Base-by-base conservation (phyloP, 106 monocot species). In the Dendrobium huoshanense region DNA sequence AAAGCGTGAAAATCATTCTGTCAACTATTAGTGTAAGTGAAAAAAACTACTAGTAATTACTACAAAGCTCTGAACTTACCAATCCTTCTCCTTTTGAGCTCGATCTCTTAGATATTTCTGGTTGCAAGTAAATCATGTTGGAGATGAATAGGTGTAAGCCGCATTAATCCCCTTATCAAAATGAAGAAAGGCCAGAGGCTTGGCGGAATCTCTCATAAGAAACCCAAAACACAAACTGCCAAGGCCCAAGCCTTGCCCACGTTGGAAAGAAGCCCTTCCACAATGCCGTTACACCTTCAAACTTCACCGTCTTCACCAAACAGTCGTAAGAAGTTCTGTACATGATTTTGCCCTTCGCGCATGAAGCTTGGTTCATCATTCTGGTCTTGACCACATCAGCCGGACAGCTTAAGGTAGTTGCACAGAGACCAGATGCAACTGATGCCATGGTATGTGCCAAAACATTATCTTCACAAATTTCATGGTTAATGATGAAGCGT, bases 171-270 rank as follows among this genome's bases (percentile, higher is more conserved):
- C 13, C 37, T 37, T 59, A 82, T 86, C 77, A 96, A 74, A 96
- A 96, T 44, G 96, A 88, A 47, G 93, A 84, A 75, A 96, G 85
- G 54, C 96, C 96, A 78, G 84, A 81, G 25, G 41, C 78, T 67
- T 75, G 67, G 9, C 96, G 83, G 15, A 93, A 72, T 78, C 80
- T 86, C 82, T 96, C 96, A 78, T 93, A 96, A 29, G 93, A 90
- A 85, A 96, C 91, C 93, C 93, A 93, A 81, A 96, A 96, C 4
- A 93, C 87, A 85, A 93, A 96, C 59, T 96, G 96, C 96, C 96
- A 96, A 48, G 93, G 96, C 11, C 96, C 96, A 2, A 96, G 91
- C 77, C 93, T 90, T 6, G 94, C 94, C 96, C 96, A 96, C 22
- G 96, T 96, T 5, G 93, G 93, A 13, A 96, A 85, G 83, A 96